These are phyloP conservation scores for Echinosophora koreensis DNA, from an alignment of 306 rosid genomes.

Conservation along the genomic window DNA sequence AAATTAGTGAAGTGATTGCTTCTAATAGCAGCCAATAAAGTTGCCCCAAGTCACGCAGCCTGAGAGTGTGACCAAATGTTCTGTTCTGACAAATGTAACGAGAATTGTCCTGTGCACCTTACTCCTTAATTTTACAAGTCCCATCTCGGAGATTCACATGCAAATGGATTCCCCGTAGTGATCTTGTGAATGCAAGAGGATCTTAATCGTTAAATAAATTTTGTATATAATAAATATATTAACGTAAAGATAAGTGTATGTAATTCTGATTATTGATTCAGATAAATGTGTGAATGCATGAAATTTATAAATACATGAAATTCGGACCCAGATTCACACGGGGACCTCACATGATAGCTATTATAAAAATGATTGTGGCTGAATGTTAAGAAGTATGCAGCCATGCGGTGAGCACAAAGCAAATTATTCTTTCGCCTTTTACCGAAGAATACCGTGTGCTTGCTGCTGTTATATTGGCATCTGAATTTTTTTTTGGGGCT, in stretches of 20 bases:
- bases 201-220: too few species aligned
- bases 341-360: not conserved
- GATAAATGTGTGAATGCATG: too few species aligned
- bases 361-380: not conserved
- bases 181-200: too few species aligned
- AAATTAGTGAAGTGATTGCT: not conserved
- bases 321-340: not conserved
- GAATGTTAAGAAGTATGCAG: not conserved
- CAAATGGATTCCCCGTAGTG: too few species aligned
- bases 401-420: slow-evolving; percentile 26
- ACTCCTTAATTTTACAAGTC: not conserved
- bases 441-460: slow-evolving; percentile 32
- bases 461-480: slow-evolving; percentile 16
- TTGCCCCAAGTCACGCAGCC: not conserved
- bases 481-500: slow-evolving; percentile 30
- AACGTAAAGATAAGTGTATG: too few species aligned
- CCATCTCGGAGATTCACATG: not conserved
- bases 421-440: slow-evolving; percentile 47
- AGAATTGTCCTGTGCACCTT: not conserved
- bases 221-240: too few species aligned
- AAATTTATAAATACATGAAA: too few species aligned
- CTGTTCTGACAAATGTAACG: not conserved
- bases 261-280: too few species aligned
- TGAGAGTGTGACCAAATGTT: not conserved
- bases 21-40: not conserved